A percentile compares a stretch with the other conserved stretches of the same genome.
phyloP scores from a whole-genome alignment of 495 filamentous ascomycete genomes.

The Astrothelium subdiscretum region DNA sequence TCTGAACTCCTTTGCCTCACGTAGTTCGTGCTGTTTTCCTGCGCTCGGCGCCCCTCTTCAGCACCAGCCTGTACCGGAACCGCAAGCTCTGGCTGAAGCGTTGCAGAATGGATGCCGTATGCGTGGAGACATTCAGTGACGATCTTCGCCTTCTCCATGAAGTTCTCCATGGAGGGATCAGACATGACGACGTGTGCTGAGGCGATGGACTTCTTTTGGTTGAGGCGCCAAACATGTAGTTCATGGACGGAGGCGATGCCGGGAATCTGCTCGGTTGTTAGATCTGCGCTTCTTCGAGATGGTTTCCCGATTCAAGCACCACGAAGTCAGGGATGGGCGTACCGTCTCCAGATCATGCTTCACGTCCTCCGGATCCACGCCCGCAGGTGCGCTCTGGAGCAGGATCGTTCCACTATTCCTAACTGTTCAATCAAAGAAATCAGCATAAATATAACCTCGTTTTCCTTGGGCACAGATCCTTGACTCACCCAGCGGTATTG shows the following conservation, averaged over 20 bases:
- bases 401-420: constrained; percentile 27
- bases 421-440: constrained; percentile 9
- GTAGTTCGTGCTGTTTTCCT: neutral
- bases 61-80: neutral
- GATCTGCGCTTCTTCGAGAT: neutral
- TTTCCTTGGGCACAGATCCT: neutral
- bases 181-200: constrained; percentile 37
- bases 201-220: constrained; percentile 39
- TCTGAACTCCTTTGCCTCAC: neutral
- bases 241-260: constrained; percentile 39
- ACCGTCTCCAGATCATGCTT: constrained; percentile 33
- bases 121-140: constrained; percentile 41
- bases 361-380: constrained; percentile 14
- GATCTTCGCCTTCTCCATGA: constrained; percentile 30
- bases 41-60: no score
- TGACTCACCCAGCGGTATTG: constrained; percentile 25
- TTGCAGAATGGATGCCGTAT: constrained; percentile 42
- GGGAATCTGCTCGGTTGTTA: constrained; percentile 24
- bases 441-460: neutral
- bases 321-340: constrained; percentile 3
- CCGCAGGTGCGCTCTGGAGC: constrained; percentile 18
- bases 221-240: constrained; percentile 42
- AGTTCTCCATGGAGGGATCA: constrained; percentile 28
- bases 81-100: constrained; percentile 37
- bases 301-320: neutral